Conservation (phyloP, 75 land plant genomes). For the Sequoia sempervirens region DNA sequence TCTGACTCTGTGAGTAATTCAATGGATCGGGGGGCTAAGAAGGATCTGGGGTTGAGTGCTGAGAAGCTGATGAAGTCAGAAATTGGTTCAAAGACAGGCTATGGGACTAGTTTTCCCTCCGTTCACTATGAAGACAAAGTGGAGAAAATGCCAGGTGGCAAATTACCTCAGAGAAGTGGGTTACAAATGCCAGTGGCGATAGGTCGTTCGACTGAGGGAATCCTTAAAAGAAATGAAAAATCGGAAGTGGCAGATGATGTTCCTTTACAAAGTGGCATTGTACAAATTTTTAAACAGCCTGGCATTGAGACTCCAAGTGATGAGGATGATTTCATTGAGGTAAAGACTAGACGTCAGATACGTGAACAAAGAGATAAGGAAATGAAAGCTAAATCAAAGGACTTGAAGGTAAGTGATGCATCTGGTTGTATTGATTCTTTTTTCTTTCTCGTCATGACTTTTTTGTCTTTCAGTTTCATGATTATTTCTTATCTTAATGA, state of each 20-base stretch:
- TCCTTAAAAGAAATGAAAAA: slow-evolving; percentile 31
- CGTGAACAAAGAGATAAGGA: slow-evolving; percentile 82
- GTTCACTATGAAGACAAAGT: slow-evolving; percentile 12
- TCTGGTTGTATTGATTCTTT: not conserved
- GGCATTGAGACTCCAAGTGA: slow-evolving; percentile 84
- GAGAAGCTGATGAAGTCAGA: slow-evolving; percentile 19
- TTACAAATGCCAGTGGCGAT: slow-evolving; percentile 4
- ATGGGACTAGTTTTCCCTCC: slow-evolving; percentile 1
- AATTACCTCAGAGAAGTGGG: slow-evolving; percentile 26
- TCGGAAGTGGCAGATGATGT: slow-evolving; percentile 54
- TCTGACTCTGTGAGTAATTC: slow-evolving; percentile 5
- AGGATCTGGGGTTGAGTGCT: slow-evolving; percentile 8
- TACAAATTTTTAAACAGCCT: slow-evolving; percentile 71
- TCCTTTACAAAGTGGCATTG: slow-evolving; percentile 68
- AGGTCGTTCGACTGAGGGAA: slow-evolving; percentile 25
- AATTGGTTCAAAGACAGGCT: slow-evolving; percentile 1
- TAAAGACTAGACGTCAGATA: slow-evolving; percentile 89
- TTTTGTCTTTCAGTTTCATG: slow-evolving; percentile 4
- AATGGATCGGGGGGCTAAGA: slow-evolving; percentile 17
- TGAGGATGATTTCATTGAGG: slow-evolving; percentile 94
- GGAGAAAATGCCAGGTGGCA: slow-evolving; percentile 19
- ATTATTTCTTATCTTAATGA: slow-evolving; percentile 8
- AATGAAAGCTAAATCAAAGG: slow-evolving; percentile 65
- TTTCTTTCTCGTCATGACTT: not conserved
- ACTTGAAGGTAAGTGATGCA: slow-evolving; percentile 49